Evolutionary conservation across 148 eudicot genomes (phyloP), one percentile per base, ranked within the genome.

Genomic region (Persicaria maculosa): DNA sequence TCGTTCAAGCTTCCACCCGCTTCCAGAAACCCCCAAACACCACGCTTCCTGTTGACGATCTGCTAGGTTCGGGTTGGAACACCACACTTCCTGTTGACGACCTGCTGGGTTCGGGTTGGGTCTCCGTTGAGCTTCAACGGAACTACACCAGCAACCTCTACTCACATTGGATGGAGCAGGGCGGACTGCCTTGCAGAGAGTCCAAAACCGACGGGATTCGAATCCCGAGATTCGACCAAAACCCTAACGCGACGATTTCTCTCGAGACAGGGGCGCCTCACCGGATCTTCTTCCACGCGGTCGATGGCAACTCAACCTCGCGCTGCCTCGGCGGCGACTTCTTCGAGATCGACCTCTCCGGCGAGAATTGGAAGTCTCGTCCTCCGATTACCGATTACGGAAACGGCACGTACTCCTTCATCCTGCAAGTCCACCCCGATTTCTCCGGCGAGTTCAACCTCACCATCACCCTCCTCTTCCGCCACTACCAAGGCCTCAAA

Each of bases 311-410:
- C 7, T 97, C 97, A 54, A 85, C 81, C 2, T 77, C 82, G 19
- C 88, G 31, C 54, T 92, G 99, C 75, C 2, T 74, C 5, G 99
- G 99, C 58, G 99, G 96, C 4, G 99, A 96, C 76, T 96, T 90
- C 72, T 92, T 89, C 74, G 99, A 96, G 81, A 84, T 85, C 7
- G 91, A 92, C 78, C 80, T 96, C 7, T 84, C 91, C 0, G 85
- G 97, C 6, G 97, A 88, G 1, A 45, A 20, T 1, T 96, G 99
- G 99, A 96, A 88, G 76, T 86, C 95, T 4, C 78, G 99, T 73
- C 97, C 99, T 6, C 91, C 93, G 0, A 71, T 85, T 40, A 85
- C 77, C 76, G 99, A 96, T 74, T 79, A 81, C 0, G 91, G 93
- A 4, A 92, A 96, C 72, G 99, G 99, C 14, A 89, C 83, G 10